These are phyloP conservation scores for Saturnispora saitoi DNA, from an alignment of 805 yeast genomes.

Conservation along the genomic window DNA sequence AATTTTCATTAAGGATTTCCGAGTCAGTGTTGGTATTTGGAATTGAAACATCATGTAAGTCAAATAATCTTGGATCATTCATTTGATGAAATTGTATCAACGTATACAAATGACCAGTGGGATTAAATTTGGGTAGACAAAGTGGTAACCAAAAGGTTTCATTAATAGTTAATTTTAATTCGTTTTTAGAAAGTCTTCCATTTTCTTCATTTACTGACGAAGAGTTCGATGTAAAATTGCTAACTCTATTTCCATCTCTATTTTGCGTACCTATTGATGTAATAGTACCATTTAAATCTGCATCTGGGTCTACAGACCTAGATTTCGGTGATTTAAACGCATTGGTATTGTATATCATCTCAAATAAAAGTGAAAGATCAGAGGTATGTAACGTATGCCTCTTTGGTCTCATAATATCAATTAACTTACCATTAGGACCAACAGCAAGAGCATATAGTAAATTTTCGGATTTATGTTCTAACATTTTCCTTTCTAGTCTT, in stretches of 20 bases:
- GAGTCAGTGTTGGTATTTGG: not conserved
- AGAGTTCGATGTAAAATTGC: too few relatives aligned
- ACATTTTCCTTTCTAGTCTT: constrained; percentile 46
- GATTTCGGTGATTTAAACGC: constrained; percentile 33
- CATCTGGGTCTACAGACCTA: not conserved
- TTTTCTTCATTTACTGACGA: not conserved
- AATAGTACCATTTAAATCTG: constrained; percentile 1
- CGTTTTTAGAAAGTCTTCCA: constrained; percentile 9
- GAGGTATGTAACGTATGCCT: constrained; percentile 73
- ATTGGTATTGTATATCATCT: constrained; percentile 56
- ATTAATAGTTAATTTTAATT: constrained; percentile 24
- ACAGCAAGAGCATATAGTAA: constrained; percentile 71
- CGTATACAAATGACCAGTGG: constrained; percentile 79
- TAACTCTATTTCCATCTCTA: not conserved
- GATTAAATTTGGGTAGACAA: constrained; percentile 84
- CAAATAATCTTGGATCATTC: constrained; percentile 25
- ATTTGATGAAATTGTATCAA: constrained; percentile 56
- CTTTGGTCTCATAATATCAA: constrained; percentile 66
- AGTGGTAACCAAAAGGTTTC: constrained; percentile 92
- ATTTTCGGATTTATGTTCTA: constrained; percentile 41
- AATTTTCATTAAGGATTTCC: not conserved
- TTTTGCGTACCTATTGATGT: not conserved
- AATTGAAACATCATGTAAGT: constrained; percentile 20
- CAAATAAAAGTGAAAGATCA: constrained; percentile 68
- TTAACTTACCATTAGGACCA: constrained; percentile 52